Evolutionary conservation across 2,329 filamentous ascomycete species (phyloP).

Genomic region (Aureobasidium vineae): DNA sequence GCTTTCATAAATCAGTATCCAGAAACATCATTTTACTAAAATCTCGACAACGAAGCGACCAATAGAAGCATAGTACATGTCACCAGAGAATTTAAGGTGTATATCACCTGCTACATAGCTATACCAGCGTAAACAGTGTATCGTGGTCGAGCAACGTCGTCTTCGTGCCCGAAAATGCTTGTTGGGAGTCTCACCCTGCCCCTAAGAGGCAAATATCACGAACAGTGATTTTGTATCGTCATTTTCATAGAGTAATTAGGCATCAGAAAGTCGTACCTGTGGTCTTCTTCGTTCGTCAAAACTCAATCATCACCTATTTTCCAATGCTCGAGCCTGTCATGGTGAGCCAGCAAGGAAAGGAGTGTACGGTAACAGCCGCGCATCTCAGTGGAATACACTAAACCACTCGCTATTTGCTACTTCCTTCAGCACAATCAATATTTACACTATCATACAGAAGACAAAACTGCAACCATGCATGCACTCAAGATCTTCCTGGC

Average conservation of each 20-base stretch:
- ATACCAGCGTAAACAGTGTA: neutral
- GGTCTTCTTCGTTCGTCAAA: too few relatives aligned
- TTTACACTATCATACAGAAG: neutral
- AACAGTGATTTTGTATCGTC: too few relatives aligned
- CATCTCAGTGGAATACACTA: too few relatives aligned
- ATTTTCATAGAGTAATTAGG: too few relatives aligned
- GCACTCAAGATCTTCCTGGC: neutral
- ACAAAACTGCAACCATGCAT: neutral
- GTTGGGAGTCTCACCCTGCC: neutral
- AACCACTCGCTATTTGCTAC: too few relatives aligned
- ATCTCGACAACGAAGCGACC: neutral
- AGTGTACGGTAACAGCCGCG: too few relatives aligned
- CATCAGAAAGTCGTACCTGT: too few relatives aligned
- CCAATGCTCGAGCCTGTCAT: too few relatives aligned
- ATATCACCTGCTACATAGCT: neutral
- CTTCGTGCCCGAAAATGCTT: neutral
- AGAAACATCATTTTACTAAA: neutral
- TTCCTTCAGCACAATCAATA: too few relatives aligned
- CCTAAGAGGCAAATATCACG: neutral
- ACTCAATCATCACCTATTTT: too few relatives aligned
- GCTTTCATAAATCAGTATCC: neutral
- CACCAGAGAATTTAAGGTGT: neutral
- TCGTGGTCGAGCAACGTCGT: neutral
- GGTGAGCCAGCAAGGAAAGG: too few relatives aligned
- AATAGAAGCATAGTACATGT: neutral